A percentile compares a stretch with the other conserved stretches of the same genome.
Evolutionary conservation across 2,329 filamentous ascomycete genomes (phyloP).

Genomic region (Trichoderma atroviride): DNA sequence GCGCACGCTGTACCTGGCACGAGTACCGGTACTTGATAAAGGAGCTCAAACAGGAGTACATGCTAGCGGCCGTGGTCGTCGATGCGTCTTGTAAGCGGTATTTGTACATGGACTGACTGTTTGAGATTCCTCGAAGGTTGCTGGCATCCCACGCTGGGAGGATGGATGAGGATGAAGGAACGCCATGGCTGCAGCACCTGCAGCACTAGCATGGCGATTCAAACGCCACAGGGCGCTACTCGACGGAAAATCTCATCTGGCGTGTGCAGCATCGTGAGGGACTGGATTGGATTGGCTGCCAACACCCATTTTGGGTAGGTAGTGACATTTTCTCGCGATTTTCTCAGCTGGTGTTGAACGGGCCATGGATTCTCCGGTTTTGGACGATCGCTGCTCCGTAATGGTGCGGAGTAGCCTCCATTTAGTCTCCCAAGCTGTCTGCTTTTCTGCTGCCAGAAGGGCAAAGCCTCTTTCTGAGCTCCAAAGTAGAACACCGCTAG

Average conservation of each 20-base stretch:
- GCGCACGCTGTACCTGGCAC: background rate
- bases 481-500: background rate
- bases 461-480: background rate
- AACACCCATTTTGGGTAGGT: background rate
- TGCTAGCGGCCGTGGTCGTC: background rate
- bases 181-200: conserved; percentile 1
- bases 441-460: background rate
- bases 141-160: background rate
- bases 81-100: conserved; percentile 3
- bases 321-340: background rate
- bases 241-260: conserved; percentile 5
- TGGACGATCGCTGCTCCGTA: background rate
- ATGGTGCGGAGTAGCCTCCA: background rate
- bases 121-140: background rate
- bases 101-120: background rate
- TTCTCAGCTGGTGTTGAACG: background rate
- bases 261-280: background rate
- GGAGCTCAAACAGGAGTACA: conserved; percentile 17
- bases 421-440: background rate
- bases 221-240: conserved; percentile 14
- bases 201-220: conserved; percentile 10
- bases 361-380: conserved; percentile 11
- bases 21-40: background rate
- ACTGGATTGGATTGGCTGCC: background rate
- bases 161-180: background rate